Percentiles rank a stretch among this genome's conserved stretches.
Evolutionary conservation across 2,329 filamentous ascomycete species (phyloP).

Genomic region (Pseudocercospora musae): DNA sequence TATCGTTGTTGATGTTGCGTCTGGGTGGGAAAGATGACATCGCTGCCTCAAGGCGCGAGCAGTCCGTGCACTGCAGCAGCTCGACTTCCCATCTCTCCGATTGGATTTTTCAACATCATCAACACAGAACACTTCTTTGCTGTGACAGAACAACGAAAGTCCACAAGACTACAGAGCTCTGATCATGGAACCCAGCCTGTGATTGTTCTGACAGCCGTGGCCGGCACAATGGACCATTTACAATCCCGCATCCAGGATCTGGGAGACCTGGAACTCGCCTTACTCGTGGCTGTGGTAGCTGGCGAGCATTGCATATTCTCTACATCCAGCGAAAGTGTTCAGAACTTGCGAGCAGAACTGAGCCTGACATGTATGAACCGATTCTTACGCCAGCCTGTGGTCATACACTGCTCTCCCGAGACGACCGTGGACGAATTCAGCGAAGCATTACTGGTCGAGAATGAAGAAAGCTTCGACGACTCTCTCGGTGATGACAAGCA

Average conservation of each 20-base stretch:
- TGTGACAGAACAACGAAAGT: background rate
- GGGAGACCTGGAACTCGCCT: constrained; percentile 82
- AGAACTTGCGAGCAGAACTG: constrained; percentile 27
- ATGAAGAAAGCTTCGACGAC: background rate
- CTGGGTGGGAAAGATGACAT: background rate
- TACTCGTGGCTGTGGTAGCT: constrained; percentile 75
- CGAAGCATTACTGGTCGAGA: constrained; percentile 59
- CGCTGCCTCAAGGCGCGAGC: background rate
- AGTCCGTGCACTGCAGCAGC: background rate
- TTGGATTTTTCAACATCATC: background rate
- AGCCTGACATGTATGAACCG: constrained; percentile 66
- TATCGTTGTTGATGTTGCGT: background rate
- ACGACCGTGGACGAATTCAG: constrained; percentile 82
- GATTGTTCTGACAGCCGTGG: background rate
- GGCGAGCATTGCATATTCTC: constrained; percentile 87
- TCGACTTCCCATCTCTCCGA: background rate
- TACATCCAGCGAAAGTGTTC: constrained; percentile 42
- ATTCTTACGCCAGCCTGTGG: constrained; percentile 68
- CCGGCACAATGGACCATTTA: background rate
- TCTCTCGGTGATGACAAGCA: background rate
- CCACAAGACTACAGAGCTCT: background rate
- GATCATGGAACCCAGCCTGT: background rate
- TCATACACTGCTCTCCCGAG: constrained; percentile 68
- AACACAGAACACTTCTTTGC: background rate
- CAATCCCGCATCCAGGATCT: constrained; percentile 65